Conservation (phyloP, 768 basidiomycete species). For the Trametes cingulata region DNA sequence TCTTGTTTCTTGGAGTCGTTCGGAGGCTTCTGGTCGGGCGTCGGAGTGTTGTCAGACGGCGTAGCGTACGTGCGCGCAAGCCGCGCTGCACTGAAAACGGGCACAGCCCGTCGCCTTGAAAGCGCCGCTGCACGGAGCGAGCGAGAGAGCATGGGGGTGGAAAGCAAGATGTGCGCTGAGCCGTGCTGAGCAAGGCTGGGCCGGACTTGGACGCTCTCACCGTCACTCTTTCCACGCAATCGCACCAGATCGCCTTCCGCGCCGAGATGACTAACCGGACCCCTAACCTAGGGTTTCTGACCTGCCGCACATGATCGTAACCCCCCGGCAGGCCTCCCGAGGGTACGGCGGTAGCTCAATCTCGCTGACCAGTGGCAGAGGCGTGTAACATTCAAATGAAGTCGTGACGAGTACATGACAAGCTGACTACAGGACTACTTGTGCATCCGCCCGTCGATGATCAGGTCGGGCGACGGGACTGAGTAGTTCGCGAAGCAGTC, state of each 20-base stretch:
- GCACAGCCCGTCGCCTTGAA: conserved; percentile 42
- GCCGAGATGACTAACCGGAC: conserved; percentile 25
- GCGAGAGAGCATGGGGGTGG: conserved; percentile 59
- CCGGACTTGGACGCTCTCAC: background rate
- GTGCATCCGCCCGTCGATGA: conserved; percentile 17
- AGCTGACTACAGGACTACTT: background rate
- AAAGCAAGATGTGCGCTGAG: conserved; percentile 22
- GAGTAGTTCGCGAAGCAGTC: conserved; percentile 51
- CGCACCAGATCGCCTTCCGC: background rate
- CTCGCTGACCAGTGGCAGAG: background rate
- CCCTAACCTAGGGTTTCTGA: conserved; percentile 21
- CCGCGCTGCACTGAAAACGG: conserved; percentile 28
- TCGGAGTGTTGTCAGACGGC: conserved; percentile 41
- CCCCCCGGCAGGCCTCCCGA: background rate
- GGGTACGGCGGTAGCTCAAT: background rate
- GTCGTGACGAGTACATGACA: background rate
- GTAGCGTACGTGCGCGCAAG: conserved; percentile 50
- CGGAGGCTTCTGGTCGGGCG: conserved; percentile 31
- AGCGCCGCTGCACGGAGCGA: conserved; percentile 51
- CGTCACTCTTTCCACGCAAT: background rate
- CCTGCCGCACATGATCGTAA: conserved; percentile 15
- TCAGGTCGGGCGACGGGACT: conserved; percentile 19
- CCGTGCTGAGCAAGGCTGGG: conserved; percentile 4
- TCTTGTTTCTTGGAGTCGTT: conserved; percentile 28
- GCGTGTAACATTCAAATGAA: background rate